Evolutionary conservation across 768 basidiomycete genomes (phyloP), one percentile per base, ranked within the genome.

Genomic region (Amylocystis lapponica): DNA sequence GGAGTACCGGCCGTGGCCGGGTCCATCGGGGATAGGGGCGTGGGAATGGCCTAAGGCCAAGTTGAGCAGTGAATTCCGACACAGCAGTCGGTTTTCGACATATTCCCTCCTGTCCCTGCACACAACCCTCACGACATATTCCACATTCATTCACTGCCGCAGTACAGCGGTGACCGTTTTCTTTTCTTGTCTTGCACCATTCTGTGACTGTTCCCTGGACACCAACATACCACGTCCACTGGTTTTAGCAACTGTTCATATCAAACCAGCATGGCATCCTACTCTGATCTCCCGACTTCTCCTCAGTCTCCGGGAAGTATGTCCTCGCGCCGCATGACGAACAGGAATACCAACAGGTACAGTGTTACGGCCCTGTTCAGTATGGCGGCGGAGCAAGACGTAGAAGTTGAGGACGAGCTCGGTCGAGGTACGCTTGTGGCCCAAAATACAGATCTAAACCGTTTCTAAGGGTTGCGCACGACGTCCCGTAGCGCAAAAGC

Each of bases 371-470:
- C 91, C 21, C 73, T 97, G 53, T 97, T 95, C 63, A 91, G 88
- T 57, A 93, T 98, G 85, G 95, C 94, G 11, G 95, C 95, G 27
- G 95, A 98, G 67, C 93, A 97, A 71, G 95, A 98, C 62, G 85
- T 93, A 10, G 95, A 98, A 64, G 88, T 97, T 34, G 93, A 96
- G 62, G 95, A 98, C 64, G 95, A 97, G 63, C 70, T 98, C 46
- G 92, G 95, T 5, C 73, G 91, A 76, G 91, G 92, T 90, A 56
- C 17, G 36, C 17, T 17, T 36, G 34, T 27, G 43, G 42, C 46
- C 21, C 14, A 10, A 36, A 17, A 22, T n/a, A n/a, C n/a, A 26
- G 17, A n/a, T 9, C 46, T 33, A 22, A 20, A 41, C 46, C 29
- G 39, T 30, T 40, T 14, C 32, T n/a, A n/a, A n/a, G n/a, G n/a